phyloP scores from a whole-genome alignment of 805 yeast species.

The Saturnispora zaruensis region DNA sequence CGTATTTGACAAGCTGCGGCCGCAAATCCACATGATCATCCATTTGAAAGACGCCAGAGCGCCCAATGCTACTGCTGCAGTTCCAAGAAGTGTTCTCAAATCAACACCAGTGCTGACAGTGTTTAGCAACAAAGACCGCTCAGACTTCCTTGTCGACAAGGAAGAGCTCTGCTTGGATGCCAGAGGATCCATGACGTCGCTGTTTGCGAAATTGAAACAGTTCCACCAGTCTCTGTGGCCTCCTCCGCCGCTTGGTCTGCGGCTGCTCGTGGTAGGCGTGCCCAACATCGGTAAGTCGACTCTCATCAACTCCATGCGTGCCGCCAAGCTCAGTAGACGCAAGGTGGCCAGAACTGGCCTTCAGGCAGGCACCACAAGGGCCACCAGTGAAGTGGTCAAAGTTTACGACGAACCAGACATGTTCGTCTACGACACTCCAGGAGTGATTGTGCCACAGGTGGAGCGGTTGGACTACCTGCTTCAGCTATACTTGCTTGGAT shows the following conservation, averaged over 20 bases:
- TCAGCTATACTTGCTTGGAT: conserved; percentile 62
- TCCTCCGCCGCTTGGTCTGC: conserved; percentile 75
- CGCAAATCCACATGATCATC: conserved; percentile 71
- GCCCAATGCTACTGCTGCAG: conserved; percentile 59
- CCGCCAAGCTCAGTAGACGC: conserved; percentile 19
- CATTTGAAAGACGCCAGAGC: conserved; percentile 89
- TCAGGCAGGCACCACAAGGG: conserved; percentile 83
- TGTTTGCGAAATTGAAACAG: conserved; percentile 43
- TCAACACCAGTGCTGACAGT: conserved; percentile 23
- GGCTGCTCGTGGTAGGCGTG: conserved; percentile 80
- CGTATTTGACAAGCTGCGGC: conserved; percentile 56
- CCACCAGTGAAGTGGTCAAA: conserved; percentile 66
- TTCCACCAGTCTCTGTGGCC: conserved; percentile 42
- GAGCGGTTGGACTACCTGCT: conserved; percentile 62
- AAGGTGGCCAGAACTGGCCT: conserved; percentile 83
- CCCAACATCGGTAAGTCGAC: conserved; percentile 98
- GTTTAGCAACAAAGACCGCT: conserved; percentile 69
- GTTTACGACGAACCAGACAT: conserved; percentile 55
- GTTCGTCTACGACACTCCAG: conserved; percentile 83
- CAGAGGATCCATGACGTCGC: conserved; percentile 30
- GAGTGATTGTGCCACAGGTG: conserved; percentile 76
- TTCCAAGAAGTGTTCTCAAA: not conserved
- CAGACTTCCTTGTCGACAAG: conserved; percentile 18
- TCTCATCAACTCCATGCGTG: conserved; percentile 63
- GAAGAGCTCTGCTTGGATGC: conserved; percentile 29